These are phyloP conservation scores for Ballota nigra DNA, from an alignment of 257 asterid species.

Conservation along the genomic window DNA sequence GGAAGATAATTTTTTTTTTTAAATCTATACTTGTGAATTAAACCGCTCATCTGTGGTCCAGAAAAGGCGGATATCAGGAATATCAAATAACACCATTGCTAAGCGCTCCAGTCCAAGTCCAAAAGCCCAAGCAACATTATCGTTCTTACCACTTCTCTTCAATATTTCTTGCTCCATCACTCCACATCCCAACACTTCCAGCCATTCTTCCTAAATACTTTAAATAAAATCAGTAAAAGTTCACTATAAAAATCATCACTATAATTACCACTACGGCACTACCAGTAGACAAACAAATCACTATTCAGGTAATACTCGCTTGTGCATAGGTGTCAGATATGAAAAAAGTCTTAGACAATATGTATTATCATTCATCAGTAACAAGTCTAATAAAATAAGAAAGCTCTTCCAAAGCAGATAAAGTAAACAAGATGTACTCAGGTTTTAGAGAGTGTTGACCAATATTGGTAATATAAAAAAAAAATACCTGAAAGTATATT, in stretches of 20 bases:
- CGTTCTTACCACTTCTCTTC: conserved; percentile 64
- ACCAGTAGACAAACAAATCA: not conserved
- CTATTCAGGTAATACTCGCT: not conserved
- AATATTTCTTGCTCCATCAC: conserved; percentile 96
- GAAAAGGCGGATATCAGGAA: conserved; percentile 96
- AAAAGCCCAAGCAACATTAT: conserved; percentile 96
- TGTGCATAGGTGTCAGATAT: not conserved
- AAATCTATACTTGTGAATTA: conserved; percentile 76
- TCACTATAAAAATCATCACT: conserved; percentile 3
- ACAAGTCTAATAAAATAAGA: not conserved
- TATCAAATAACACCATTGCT: conserved; percentile 94
- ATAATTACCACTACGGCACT: too few relatives aligned
- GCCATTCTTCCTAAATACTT: conserved; percentile 72
- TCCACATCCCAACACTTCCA: conserved; percentile 99
- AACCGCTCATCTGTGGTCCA: conserved; percentile 92
- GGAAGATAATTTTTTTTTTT: not conserved
- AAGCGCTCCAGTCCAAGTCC: conserved; percentile 97
- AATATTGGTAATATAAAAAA: not conserved
- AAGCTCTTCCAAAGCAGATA: not conserved
- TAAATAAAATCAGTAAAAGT: conserved; percentile 24
- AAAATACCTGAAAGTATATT: conserved; percentile 76
- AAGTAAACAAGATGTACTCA: not conserved
- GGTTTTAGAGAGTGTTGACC: not conserved
- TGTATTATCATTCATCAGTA: conserved; percentile 3
- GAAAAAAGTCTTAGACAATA: not conserved